Percentiles rank a stretch among this genome's conserved stretches.
Conservation (phyloP, 2,329 filamentous ascomycete genomes). For the Colletotrichum spinosum region DNA sequence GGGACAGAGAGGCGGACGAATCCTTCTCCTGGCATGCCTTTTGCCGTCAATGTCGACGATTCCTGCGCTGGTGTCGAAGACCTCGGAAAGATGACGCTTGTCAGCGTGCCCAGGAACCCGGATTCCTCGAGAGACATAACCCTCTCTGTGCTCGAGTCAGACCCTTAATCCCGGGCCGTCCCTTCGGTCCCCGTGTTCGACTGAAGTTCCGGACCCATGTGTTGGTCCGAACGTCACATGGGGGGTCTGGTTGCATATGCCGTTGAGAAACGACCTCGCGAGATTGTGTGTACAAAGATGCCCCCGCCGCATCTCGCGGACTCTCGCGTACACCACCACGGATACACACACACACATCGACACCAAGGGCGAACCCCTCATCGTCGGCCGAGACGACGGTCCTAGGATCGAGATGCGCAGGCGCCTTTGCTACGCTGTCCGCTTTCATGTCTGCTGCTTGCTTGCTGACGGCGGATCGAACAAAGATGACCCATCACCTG, state of each 20-base stretch:
- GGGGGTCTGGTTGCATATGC: too few species aligned
- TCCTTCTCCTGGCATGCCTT: slow-evolving; percentile 1
- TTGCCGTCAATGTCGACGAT: background rate
- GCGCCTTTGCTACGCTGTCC: background rate
- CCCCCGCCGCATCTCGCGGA: too few species aligned
- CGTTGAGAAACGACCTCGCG: too few species aligned
- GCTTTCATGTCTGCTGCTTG: too few species aligned
- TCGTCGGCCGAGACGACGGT: too few species aligned
- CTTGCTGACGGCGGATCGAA: background rate
- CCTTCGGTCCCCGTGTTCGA: background rate
- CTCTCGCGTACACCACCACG: too few species aligned
- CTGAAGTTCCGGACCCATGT: background rate
- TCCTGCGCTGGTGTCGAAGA: background rate
- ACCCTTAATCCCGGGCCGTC: slow-evolving; percentile 1
- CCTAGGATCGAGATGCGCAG: too few species aligned
- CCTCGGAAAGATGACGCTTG: too few species aligned
- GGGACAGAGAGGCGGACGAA: background rate
- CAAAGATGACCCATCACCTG: background rate
- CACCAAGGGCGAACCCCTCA: too few species aligned
- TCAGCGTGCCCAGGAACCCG: background rate
- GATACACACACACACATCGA: too few species aligned
- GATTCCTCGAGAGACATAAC: background rate
- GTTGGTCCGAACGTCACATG: too few species aligned
- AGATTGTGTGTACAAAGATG: too few species aligned
- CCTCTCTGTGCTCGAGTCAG: background rate